These are phyloP conservation scores for Suaeda aralocaspica DNA, from an alignment of 148 eudicot species.

Conservation along the genomic window DNA sequence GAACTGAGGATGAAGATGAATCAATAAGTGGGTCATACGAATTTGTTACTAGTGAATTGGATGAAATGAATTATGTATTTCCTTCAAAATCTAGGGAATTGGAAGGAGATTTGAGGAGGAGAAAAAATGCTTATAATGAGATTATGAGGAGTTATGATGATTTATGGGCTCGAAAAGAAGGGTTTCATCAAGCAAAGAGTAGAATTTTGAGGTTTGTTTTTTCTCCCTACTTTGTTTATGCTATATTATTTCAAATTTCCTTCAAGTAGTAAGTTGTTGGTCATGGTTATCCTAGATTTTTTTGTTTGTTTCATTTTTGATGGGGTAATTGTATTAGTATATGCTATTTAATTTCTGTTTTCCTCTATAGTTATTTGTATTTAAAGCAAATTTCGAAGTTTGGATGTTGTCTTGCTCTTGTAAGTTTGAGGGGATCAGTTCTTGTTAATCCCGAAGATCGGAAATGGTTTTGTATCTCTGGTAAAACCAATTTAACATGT, in stretches of 20 bases:
- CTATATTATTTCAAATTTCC: neutral
- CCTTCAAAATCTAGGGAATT: slow-evolving; percentile 26
- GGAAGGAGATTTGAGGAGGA: slow-evolving; percentile 38
- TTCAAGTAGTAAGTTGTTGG: neutral
- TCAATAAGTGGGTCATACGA: slow-evolving; percentile 28
- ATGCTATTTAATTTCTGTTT: neutral
- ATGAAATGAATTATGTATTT: slow-evolving; percentile 16
- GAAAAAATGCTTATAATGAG: slow-evolving; percentile 28
- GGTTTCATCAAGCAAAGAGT: slow-evolving; percentile 48
- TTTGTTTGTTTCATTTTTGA: neutral
- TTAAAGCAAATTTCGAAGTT: neutral
- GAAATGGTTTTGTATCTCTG: neutral
- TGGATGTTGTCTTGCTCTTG: neutral
- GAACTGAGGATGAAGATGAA: slow-evolving; percentile 22
- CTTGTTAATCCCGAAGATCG: neutral
- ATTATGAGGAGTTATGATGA: slow-evolving; percentile 48
- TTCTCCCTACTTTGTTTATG: neutral
- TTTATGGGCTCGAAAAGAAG: slow-evolving; percentile 25
- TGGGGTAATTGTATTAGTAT: neutral
- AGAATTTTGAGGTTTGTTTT: slow-evolving; percentile 53
- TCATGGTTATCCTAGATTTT: neutral
- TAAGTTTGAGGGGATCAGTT: neutral
- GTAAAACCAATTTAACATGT: neutral
- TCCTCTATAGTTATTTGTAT: too few species aligned
- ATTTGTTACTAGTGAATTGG: slow-evolving; percentile 24